A percentile compares a stretch with the other conserved stretches of the same genome.
Evolutionary conservation across 441 rosid genomes (phyloP).

Genomic region (Gossypium davidsonii): DNA sequence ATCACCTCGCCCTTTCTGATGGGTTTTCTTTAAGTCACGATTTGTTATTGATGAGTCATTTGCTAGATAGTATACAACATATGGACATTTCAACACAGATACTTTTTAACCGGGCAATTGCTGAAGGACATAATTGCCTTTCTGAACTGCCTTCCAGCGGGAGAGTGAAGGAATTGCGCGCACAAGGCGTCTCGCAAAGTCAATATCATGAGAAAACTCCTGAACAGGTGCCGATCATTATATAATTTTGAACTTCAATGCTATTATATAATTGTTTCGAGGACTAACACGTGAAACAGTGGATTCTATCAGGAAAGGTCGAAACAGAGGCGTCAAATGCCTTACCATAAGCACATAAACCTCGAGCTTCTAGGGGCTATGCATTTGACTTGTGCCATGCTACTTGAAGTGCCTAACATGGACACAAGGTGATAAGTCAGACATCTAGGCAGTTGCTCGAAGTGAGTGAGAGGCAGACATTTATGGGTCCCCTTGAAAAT

Average conservation of each 20-base stretch:
- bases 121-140: constrained; percentile 58
- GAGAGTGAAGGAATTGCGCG: constrained; percentile 66
- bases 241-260: too few relatives aligned
- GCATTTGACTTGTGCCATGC: constrained; percentile 62
- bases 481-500: constrained; percentile 19
- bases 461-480: constrained; percentile 56
- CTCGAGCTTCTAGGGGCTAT: constrained; percentile 64
- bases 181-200: constrained; percentile 64
- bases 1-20: constrained; percentile 50
- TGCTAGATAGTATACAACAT: constrained; percentile 55
- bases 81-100: constrained; percentile 69
- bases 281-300: background rate
- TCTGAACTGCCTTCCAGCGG: constrained; percentile 54
- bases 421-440: constrained; percentile 57
- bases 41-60: constrained; percentile 58
- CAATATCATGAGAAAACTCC: constrained; percentile 72
- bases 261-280: background rate
- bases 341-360: constrained; percentile 71
- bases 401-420: constrained; percentile 63
- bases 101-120: constrained; percentile 69
- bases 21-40: constrained; percentile 55
- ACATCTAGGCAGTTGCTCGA: constrained; percentile 56
- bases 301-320: constrained; percentile 45
- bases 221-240: constrained; percentile 38
- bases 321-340: constrained; percentile 69